These are phyloP conservation scores for sweet orange (Citrus sinensis) DNA, from an alignment of 345 rosid genomes.

Conservation along the genomic window DVS_A1.0 CM039161.1:21952501-21953000, in stretches of 20 bases:
- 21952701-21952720: conserved; percentile 53
- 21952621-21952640: conserved; percentile 61
- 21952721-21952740: conserved; percentile 71
- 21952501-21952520: conserved; percentile 85
- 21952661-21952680: conserved; percentile 49
- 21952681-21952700: conserved; percentile 57
- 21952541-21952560: conserved; percentile 86
- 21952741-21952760: conserved; percentile 46
- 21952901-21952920: background rate
- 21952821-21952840: background rate
- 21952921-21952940: background rate
- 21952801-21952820: background rate
- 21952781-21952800: conserved; percentile 44
- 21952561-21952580: conserved; percentile 93
- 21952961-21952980: background rate
- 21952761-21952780: conserved; percentile 47
- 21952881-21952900: background rate
- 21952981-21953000: conserved; percentile 13
- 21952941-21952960: background rate
- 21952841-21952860: background rate
- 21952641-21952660: conserved; percentile 55
- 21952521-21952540: conserved; percentile 71
- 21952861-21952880: background rate
- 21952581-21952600: conserved; percentile 54
- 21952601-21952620: conserved; percentile 57